These are phyloP conservation scores for Dalbergia cochinchinensis DNA, from an alignment of 306 rosid genomes.

Conservation along the genomic window DNA sequence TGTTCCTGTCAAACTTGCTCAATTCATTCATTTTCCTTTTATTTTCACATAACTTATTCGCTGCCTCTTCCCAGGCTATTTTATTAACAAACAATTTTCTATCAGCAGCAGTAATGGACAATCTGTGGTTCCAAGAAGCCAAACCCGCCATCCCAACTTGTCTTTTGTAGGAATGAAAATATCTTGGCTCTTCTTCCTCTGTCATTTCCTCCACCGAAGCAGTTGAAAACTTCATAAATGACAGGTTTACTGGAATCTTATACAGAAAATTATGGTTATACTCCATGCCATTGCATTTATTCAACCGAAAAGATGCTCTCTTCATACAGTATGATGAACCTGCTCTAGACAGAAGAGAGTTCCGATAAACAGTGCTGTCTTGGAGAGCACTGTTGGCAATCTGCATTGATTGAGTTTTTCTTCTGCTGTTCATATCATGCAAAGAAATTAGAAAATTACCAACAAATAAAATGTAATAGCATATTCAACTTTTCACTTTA, in stretches of 20 bases:
- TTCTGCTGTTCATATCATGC: conserved; percentile 61
- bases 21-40: conserved; percentile 10
- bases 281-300: conserved; percentile 33
- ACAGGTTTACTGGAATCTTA: conserved; percentile 34
- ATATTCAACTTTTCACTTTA: conserved; percentile 40
- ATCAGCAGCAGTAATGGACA: not conserved
- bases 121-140: not conserved
- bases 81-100: not conserved
- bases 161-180: conserved; percentile 31
- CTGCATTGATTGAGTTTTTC: conserved; percentile 50
- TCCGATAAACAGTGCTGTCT: conserved; percentile 39
- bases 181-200: conserved; percentile 39
- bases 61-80: conserved; percentile 34
- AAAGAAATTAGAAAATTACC: conserved; percentile 25
- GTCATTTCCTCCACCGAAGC: conserved; percentile 43
- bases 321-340: conserved; percentile 49
- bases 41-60: not conserved
- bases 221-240: conserved; percentile 51
- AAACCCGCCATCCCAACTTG: conserved; percentile 7
- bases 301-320: conserved; percentile 50
- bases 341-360: conserved; percentile 51
- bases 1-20: conserved; percentile 15
- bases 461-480: conserved; percentile 28
- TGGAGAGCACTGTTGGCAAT: conserved; percentile 46
- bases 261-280: conserved; percentile 31